Percentiles rank a stretch among this genome's conserved stretches.
phyloP scores from a whole-genome alignment of 306 rosid species.

The Aeschynomene evenia region DNA sequence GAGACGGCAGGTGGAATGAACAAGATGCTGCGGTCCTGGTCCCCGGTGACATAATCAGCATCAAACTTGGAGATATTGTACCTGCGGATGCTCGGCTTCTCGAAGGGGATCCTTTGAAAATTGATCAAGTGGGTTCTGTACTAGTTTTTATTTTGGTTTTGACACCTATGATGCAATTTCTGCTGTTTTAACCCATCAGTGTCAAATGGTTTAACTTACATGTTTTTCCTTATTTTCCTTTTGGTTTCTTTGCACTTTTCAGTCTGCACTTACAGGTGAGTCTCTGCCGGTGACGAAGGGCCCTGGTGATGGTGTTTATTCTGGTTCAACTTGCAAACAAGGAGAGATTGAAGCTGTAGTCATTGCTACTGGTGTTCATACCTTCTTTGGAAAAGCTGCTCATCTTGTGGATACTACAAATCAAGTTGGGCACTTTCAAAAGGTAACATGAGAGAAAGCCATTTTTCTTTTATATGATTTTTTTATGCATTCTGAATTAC shows the following conservation, averaged over 20 bases:
- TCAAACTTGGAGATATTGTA: slow-evolving; percentile 90
- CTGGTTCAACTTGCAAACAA: slow-evolving; percentile 98
- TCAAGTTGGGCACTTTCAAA: slow-evolving; percentile 98
- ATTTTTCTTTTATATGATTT: not conserved
- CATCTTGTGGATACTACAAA: slow-evolving; percentile 95
- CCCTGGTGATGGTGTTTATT: slow-evolving; percentile 94
- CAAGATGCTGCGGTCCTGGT: slow-evolving; percentile 82
- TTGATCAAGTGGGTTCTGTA: slow-evolving; percentile 67
- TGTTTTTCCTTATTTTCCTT: not conserved
- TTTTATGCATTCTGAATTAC: not conserved
- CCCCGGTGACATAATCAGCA: slow-evolving; percentile 87
- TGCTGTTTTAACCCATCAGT: slow-evolving; percentile 8
- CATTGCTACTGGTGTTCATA: slow-evolving; percentile 96
- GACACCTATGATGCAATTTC: not conserved
- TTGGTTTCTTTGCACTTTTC: slow-evolving; percentile 38
- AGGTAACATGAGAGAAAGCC: slow-evolving; percentile 46
- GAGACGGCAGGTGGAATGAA: slow-evolving; percentile 96
- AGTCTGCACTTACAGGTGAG: slow-evolving; percentile 98
- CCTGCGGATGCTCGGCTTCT: slow-evolving; percentile 97
- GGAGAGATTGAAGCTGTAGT: slow-evolving; percentile 98
- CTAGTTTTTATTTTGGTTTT: not conserved
- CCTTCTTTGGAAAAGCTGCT: slow-evolving; percentile 98
- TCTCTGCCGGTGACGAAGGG: slow-evolving; percentile 96
- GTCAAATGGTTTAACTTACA: slow-evolving; percentile 8
- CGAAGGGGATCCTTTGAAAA: slow-evolving; percentile 95